Conservation (phyloP, 2,329 filamentous ascomycete species). For the Metarhizium sp. region DNA sequence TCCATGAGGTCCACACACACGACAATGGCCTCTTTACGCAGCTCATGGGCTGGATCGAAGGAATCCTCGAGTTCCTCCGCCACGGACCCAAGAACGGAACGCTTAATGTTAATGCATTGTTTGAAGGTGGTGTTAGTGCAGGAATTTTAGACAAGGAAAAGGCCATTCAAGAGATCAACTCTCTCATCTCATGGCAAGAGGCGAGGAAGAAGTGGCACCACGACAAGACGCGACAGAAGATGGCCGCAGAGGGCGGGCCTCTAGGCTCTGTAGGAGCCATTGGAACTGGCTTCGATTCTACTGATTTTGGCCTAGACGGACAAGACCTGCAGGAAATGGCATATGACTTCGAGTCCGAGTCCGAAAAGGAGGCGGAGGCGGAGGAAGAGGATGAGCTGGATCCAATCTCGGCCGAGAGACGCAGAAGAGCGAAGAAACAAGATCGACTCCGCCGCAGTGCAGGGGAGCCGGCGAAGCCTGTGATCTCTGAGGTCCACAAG, state of each 20-base stretch:
- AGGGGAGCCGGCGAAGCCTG: conserved; percentile 75
- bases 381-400: conserved; percentile 72
- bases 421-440: conserved; percentile 64
- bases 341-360: conserved; percentile 61
- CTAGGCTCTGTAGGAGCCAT: conserved; percentile 41
- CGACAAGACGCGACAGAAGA: conserved; percentile 96
- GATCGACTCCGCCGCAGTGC: conserved; percentile 72
- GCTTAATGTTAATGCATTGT: conserved; percentile 88
- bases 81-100: conserved; percentile 78
- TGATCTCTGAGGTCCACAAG: conserved; percentile 70
- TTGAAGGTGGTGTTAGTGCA: conserved; percentile 66
- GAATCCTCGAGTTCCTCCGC: conserved; percentile 85
- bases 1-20: conserved; percentile 94
- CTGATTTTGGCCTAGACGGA: conserved; percentile 83
- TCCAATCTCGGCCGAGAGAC: conserved; percentile 79
- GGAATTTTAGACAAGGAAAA: conserved; percentile 60
- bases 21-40: conserved; percentile 95
- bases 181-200: conserved; percentile 86
- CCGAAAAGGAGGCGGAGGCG: conserved; percentile 62
- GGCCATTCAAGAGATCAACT: conserved; percentile 72
- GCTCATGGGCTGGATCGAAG: conserved; percentile 95
- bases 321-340: conserved; percentile 80
- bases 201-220: conserved; percentile 96
- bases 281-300: conserved; percentile 58
- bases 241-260: conserved; percentile 68